Evolutionary conservation across 257 asterid species (phyloP), one percentile per base, ranked within the genome.

Genomic region (Perilla frutescens): DNA sequence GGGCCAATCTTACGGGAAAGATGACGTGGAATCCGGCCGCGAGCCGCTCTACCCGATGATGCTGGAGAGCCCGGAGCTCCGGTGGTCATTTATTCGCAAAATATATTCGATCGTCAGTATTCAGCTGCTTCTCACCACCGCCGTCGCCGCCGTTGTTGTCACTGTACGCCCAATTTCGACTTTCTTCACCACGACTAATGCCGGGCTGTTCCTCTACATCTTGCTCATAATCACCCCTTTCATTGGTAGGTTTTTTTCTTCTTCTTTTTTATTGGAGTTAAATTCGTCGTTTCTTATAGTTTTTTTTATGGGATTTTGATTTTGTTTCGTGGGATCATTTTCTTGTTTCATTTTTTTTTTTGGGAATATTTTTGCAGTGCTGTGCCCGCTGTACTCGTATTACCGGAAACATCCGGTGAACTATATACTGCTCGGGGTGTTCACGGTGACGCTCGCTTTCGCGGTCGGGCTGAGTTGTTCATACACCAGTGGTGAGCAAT

Each of bases 51-150:
- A 89, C 45, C 97, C 96, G 74, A 81, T 75, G 81, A 87, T 89
- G 97, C 59, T 73, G 75, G 97, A 92, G 59, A 84, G 77, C 62
- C 91, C 93, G 0, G 85, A 90, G 66, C 83, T 90, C 73, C 87
- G 96, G 50, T 92, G 97, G 97, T 83, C 91, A 10, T 92, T 92
- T 66, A 88, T 92, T 29, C 81, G 97, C 26, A 92, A 92, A 78
- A 85, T 92, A 3, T 92, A 92, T 75, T 60, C 89, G 0, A 90
- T 92, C 1, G 73, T 92, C 29, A 81, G 84, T 29, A 53, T 92
- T 44, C 97, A 92, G 66, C 79, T 92, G 80, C 88, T 92, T 76
- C 83, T 88, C 41, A 90, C 96, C 0, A 68, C 83, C 37, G 96
- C 87, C 1, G 87, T 90, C 10, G 92, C 91, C 26, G 66, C 84